These are phyloP conservation scores for Oryza meridionalis DNA, from an alignment of 176 grass and related monocot species.

Conservation along the genomic window DNA sequence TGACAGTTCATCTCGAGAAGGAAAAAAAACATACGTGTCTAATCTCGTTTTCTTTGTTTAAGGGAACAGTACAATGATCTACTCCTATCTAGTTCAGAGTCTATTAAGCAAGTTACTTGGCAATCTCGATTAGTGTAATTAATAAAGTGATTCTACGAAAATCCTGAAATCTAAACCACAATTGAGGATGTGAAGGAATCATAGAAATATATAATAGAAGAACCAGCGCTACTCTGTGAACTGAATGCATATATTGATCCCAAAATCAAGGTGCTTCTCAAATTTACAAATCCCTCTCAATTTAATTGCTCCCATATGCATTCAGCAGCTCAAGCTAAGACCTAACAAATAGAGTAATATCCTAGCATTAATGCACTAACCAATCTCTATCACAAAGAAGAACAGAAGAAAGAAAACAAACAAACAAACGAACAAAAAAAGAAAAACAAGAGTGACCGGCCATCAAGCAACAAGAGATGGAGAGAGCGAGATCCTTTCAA, in stretches of 20 bases:
- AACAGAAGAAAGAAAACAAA: background rate
- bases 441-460: background rate
- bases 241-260: background rate
- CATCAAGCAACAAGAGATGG: background rate
- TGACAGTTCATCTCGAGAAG: no score
- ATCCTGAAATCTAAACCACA: background rate
- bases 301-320: constrained; percentile 15
- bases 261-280: background rate
- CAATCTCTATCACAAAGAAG: background rate
- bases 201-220: background rate
- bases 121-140: background rate
- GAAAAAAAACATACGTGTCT: no score
- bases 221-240: background rate
- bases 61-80: no score
- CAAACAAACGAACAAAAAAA: background rate
- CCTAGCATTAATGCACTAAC: constrained; percentile 23
- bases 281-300: constrained; percentile 35
- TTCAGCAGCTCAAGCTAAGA: constrained; percentile 17
- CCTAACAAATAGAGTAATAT: constrained; percentile 27
- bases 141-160: no score
- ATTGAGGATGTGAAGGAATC: background rate
- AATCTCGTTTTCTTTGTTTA: no score
- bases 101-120: background rate
- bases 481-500: constrained; percentile 12
- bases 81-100: background rate